Base-by-base conservation (phyloP, 106 monocot species). In the Phalaenopsis aphrodite region DNA sequence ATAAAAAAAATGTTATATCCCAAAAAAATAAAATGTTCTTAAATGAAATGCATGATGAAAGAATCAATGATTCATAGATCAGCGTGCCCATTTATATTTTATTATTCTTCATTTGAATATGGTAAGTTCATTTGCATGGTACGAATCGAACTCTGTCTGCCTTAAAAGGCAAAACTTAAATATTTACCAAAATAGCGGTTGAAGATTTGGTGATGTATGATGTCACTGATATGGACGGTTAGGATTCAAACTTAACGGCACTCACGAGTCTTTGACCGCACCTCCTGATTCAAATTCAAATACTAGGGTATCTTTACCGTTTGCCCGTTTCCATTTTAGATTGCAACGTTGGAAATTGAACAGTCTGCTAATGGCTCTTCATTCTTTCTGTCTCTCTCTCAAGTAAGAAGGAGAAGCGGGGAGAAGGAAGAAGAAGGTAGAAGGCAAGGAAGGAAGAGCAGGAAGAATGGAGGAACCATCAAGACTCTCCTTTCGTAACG, bases 211-310 rank as follows among this genome's bases (percentile, higher is more conserved):
- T 61, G 61, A 61, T 21, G 10, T 56, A 21, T 61, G 21, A 21
- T 52, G 12, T 52, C 12, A 52, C 14, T 10, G 52, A 21, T 18
- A 30, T 49, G 76, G 73, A 86, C 77, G 83, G 77, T n/a, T 18
- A 24, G 5, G 83, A 86, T 83, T 72, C 17, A 80, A 68, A 38
- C 9, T 47, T 65, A 81, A 84, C 87, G 84, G 81, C 58, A 80
- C 12, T 37, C 17, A 19, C n/a, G 23, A 78, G 47, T 30, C 48
- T 15, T 41, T 9, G 56, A 14, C 5, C 16, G 85, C 49, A 14
- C 55, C 79, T 38, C 56, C 83, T 56, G 23, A 68, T 89, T 89
- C 86, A 84, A 89, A 86, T 89, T 89, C 89, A 89, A 89, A 84
- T 65, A 42, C 30, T 41, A 42, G n/a, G 67, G 39, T 17, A 23